phyloP scores from a whole-genome alignment of 768 basidiomycete genomes.

The Suillus hirtellus region DNA sequence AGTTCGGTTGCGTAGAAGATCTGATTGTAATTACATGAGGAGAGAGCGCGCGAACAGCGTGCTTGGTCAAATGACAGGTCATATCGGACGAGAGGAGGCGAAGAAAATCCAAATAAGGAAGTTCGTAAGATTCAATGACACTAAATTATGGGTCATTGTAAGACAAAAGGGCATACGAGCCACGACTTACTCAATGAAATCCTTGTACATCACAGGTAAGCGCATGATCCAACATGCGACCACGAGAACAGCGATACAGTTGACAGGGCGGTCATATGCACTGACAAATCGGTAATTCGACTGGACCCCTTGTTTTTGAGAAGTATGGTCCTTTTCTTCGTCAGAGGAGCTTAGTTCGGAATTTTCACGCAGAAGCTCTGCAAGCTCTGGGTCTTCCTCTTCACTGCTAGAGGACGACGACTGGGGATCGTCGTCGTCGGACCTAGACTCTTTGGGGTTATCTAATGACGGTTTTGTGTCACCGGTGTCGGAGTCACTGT shows the following conservation, averaged over 20 bases:
- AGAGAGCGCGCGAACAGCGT: slow-evolving; percentile 63
- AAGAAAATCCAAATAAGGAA: slow-evolving; percentile 80
- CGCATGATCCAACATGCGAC: slow-evolving; percentile 81
- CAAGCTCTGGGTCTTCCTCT: slow-evolving; percentile 37
- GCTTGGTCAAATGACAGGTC: slow-evolving; percentile 70
- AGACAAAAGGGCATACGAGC: slow-evolving; percentile 1
- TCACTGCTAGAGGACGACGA: slow-evolving; percentile 22
- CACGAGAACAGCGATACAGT: slow-evolving; percentile 67
- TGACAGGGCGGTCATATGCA: slow-evolving; percentile 41
- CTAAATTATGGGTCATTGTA: slow-evolving; percentile 39
- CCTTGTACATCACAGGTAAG: slow-evolving; percentile 71
- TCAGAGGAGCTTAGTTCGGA: slow-evolving; percentile 35
- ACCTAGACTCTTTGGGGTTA: slow-evolving; percentile 10
- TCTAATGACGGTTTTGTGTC: slow-evolving; percentile 7
- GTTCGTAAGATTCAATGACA: slow-evolving; percentile 67
- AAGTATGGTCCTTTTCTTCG: slow-evolving; percentile 14
- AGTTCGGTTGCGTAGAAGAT: slow-evolving; percentile 14
- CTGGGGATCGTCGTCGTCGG: slow-evolving; percentile 20
- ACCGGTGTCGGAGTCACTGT: slow-evolving; percentile 16
- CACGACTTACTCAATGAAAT: slow-evolving; percentile 64
- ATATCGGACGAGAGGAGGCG: slow-evolving; percentile 62
- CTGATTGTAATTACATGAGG: slow-evolving; percentile 51
- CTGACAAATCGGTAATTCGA: slow-evolving; percentile 23
- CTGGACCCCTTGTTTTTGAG: slow-evolving; percentile 12
- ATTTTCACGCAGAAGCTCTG: slow-evolving; percentile 39